phyloP scores from a whole-genome alignment of 129 eudicot species.

The Artemisia tridentata region DNA sequence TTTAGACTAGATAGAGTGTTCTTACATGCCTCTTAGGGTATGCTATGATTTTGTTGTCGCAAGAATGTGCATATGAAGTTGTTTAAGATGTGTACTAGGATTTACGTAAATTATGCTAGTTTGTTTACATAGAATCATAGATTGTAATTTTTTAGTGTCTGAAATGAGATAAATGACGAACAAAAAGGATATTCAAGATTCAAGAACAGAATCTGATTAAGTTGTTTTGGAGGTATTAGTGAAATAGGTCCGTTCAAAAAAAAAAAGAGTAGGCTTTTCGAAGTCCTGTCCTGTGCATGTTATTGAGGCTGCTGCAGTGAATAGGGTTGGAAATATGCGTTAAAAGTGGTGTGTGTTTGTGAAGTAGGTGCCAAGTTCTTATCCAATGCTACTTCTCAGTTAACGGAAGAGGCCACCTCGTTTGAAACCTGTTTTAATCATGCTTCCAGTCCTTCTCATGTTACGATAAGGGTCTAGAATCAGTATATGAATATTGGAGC shows the following conservation, averaged over 20 bases:
- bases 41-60: no score
- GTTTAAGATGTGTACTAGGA: no score
- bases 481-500: slow-evolving; percentile 5
- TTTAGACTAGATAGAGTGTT: not conserved
- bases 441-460: slow-evolving; percentile 15
- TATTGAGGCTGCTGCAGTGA: slow-evolving; percentile 4
- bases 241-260: slow-evolving; percentile 6
- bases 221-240: slow-evolving; percentile 15
- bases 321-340: not conserved
- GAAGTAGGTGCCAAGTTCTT: not conserved
- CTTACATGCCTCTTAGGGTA: not conserved
- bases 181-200: not conserved
- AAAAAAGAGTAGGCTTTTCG: slow-evolving; percentile 9
- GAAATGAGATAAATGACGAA: not conserved
- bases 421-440: slow-evolving; percentile 11
- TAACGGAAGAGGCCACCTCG: not conserved
- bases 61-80: no score
- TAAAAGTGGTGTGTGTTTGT: not conserved
- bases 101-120: not conserved
- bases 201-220: not conserved
- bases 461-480: not conserved
- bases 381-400: not conserved
- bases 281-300: not conserved
- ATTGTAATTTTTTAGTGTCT: not conserved
- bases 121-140: not conserved